Evolutionary conservation across 225 moss, liverwort and hornwort genomes (phyloP).

Genomic region (Pseudoscleropodium purum): DNA sequence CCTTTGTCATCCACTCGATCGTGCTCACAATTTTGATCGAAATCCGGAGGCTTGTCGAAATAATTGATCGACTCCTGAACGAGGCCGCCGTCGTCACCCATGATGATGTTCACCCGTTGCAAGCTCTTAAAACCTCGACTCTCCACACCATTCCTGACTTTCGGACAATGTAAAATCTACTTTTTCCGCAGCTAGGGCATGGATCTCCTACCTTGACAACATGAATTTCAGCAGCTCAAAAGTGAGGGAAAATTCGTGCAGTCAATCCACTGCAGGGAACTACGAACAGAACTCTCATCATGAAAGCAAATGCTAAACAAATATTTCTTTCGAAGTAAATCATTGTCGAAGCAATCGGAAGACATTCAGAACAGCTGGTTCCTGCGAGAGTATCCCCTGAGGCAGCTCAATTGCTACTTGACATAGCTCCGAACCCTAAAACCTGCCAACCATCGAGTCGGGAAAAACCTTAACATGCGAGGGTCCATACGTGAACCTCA

Average conservation of each 20-base stretch:
- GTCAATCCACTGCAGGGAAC: not conserved
- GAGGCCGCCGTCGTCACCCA: not conserved
- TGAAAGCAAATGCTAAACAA: not conserved
- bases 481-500: not conserved
- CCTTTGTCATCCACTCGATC: not conserved
- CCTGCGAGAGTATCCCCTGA: not conserved
- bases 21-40: not conserved
- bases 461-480: not conserved
- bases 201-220: not conserved
- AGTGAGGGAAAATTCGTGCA: not conserved
- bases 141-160: not conserved
- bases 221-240: not conserved
- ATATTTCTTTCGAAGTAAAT: not conserved
- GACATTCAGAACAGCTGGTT: not conserved
- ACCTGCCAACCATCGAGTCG: not conserved
- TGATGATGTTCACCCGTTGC: not conserved
- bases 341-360: not conserved
- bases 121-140: not conserved
- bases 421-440: conserved; percentile 1
- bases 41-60: not conserved
- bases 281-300: not conserved
- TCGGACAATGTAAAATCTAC: not conserved
- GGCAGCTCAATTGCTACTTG: not conserved
- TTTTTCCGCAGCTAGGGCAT: not conserved
- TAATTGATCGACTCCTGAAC: not conserved